Conservation (phyloP, 2,329 filamentous ascomycete genomes). For the Tolypocladium paradoxum region DNA sequence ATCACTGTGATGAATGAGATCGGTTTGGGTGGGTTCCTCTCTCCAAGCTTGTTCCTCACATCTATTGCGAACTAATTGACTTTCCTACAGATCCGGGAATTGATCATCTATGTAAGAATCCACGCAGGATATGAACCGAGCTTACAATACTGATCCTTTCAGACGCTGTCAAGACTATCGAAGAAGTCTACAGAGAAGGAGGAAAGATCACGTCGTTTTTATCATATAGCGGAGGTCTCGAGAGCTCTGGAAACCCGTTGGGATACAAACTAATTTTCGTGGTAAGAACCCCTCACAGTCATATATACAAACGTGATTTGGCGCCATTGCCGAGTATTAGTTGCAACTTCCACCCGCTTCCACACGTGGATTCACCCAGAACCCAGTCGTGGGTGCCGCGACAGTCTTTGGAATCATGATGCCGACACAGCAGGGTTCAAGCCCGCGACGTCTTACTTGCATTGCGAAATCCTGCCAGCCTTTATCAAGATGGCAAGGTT, state of each 20-base stretch:
- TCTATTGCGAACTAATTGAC: no score
- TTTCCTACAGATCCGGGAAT: conserved; percentile 67
- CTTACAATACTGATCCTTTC: conserved; percentile 18
- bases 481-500: conserved; percentile 68
- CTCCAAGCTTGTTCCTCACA: no score
- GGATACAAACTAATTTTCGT: conserved; percentile 86
- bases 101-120: conserved; percentile 43
- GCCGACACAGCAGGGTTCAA: no score
- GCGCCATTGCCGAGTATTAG: no score
- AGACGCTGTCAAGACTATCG: conserved; percentile 80
- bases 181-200: conserved; percentile 74
- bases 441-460: conserved; percentile 81
- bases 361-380: no score
- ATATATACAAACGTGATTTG: no score
- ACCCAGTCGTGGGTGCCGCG: no score
- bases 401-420: no score
- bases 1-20: conserved; percentile 99
- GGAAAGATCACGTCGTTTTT: conserved; percentile 79
- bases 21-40: no score
- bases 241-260: conserved; percentile 76
- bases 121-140: not conserved
- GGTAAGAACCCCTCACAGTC: no score
- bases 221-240: conserved; percentile 76
- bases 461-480: conserved; percentile 73
- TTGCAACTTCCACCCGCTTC: no score